These are phyloP conservation scores for Fraxinus cuspidata DNA, from an alignment of 257 asterid species.

Conservation along the genomic window DNA sequence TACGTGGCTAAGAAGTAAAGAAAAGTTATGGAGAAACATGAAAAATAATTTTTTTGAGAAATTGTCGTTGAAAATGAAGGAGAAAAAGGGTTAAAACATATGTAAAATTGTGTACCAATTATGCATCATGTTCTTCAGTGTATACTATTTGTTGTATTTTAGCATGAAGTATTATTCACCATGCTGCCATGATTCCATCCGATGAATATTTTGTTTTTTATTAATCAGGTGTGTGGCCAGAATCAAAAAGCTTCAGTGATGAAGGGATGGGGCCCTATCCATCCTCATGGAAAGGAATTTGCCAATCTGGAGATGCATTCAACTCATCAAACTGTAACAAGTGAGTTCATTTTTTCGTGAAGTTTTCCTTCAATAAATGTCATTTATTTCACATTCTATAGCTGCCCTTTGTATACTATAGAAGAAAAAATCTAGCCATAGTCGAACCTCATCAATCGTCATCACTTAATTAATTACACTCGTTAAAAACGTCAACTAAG, in stretches of 20 bases:
- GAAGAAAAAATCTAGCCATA: neutral
- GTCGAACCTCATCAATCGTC: neutral
- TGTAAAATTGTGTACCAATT: too few relatives aligned
- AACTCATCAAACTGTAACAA: constrained; percentile 71
- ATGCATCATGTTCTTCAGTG: too few relatives aligned
- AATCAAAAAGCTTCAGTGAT: constrained; percentile 74
- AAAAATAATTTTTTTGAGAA: too few relatives aligned
- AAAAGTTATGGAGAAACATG: too few relatives aligned
- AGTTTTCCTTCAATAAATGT: neutral
- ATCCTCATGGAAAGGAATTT: constrained; percentile 76
- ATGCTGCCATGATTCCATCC: neutral
- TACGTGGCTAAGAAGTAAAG: too few relatives aligned
- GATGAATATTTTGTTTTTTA: neutral
- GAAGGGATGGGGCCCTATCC: constrained; percentile 71
- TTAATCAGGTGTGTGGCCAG: constrained; percentile 86
- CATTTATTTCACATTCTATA: neutral
- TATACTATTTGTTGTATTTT: too few relatives aligned
- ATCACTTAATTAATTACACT: neutral
- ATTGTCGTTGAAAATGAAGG: too few relatives aligned
- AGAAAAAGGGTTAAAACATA: too few relatives aligned
- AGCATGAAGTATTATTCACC: neutral
- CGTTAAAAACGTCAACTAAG: neutral
- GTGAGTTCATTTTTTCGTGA: constrained; percentile 37
- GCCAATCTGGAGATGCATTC: constrained; percentile 75
- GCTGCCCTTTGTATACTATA: neutral